Base-by-base conservation (phyloP, 768 basidiomycete species). In the Clitopilus passeckerianus region DNA sequence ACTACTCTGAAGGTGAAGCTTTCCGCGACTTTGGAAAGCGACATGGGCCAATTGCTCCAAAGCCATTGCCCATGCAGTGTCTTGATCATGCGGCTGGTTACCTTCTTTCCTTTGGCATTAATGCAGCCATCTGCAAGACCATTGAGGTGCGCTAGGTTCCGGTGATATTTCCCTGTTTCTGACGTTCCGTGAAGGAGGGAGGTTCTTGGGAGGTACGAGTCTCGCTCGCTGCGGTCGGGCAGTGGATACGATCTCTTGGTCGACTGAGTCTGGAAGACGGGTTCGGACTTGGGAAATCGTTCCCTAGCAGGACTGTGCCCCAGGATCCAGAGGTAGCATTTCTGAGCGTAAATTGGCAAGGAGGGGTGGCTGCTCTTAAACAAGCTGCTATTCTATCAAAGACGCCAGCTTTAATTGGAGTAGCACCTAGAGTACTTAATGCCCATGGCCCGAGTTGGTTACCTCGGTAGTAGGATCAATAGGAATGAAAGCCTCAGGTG, bases 41-140 rank as follows among this genome's bases (percentile, higher is more conserved):
- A n/a, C 6, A 46, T 15, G 57, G 20, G 14, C 34, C n/a, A 18
- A 12, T 50, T 18, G 27, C 10, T 7, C 57, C 57, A 18, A 57
- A 43, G n/a, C 71, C 80, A 10, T 68, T 86, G 24, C 85, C 86
- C 1, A 71, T 86, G 72, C 86, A 85, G 64, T 83, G 80, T 3
- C 64, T 87, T 0, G 85, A 88, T 62, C 83, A 86, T 60, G 80
- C 82, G 0, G 81, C 82, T 8, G 86, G 80, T 0, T 84, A 86
- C 64, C 67, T 87, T 34, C 74, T 86, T 1, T 79, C 84, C 0
- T 84, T 84, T 59, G 85, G 85, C 10, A 79, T 85, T 44, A 80
- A 80, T 54, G 80, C 81, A 0, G 85, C 83, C 1, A 70, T 87
- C 3, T 78, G 77, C 59, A 80, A 75, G 63, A 82, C 78, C 3